These are phyloP conservation scores for Silene conica DNA, from an alignment of 148 eudicot genomes.

Conservation along the genomic window DNA sequence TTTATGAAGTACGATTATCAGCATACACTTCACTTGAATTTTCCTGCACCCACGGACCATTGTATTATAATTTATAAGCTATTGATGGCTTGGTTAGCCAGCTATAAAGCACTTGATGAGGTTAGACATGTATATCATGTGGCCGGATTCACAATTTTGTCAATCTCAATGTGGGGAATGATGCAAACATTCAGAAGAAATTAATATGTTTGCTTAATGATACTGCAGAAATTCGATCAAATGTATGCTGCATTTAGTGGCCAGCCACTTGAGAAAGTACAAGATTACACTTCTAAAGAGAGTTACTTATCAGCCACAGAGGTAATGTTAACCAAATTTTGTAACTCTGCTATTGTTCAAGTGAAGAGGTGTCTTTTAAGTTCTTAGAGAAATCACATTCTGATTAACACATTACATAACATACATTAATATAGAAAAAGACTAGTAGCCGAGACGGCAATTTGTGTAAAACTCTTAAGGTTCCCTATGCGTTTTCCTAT, in stretches of 20 bases:
- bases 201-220: not conserved
- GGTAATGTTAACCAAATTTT: conserved; percentile 37
- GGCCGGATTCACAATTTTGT: not conserved
- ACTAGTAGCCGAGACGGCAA: not conserved
- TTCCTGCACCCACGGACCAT: no score
- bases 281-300: conserved; percentile 71
- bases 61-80: not conserved
- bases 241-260: conserved; percentile 88
- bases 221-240: conserved; percentile 77
- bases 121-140: not conserved
- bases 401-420: not conserved
- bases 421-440: not conserved
- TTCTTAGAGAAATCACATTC: not conserved
- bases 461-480: not conserved
- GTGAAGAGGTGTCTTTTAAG: not conserved
- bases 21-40: no score
- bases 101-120: conserved; percentile 3
- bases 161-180: not conserved
- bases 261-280: conserved; percentile 72
- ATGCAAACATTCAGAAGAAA: not conserved
- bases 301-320: conserved; percentile 75
- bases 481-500: not conserved
- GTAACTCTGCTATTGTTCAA: not conserved
- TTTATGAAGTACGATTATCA: not conserved
- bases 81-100: not conserved